phyloP scores from a whole-genome alignment of 768 basidiomycete genomes.

The Macrolepiota fuliginosa region DNA sequence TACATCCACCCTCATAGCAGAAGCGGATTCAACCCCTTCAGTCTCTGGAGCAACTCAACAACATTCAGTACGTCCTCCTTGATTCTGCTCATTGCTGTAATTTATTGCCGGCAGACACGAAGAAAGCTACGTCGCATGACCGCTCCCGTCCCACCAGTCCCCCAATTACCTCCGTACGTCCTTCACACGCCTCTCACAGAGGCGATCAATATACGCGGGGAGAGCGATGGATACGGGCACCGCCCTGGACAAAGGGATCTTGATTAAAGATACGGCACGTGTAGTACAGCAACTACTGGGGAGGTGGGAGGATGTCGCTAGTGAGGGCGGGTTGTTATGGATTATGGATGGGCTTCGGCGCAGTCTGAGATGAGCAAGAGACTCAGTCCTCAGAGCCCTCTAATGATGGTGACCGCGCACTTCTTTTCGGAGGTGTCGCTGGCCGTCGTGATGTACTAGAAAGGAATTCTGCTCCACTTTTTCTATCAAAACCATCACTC shows the following conservation, averaged over 20 bases:
- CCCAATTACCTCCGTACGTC: neutral
- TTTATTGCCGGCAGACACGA: neutral
- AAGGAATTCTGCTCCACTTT: neutral
- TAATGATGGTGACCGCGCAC: neutral
- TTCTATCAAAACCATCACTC: neutral
- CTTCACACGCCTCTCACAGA: conserved; percentile 1
- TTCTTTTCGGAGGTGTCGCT: neutral
- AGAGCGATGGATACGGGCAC: too few species aligned
- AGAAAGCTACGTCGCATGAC: neutral
- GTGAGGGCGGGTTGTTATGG: neutral
- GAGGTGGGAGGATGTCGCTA: neutral
- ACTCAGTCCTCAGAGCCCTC: neutral
- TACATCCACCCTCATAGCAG: conserved; percentile 9
- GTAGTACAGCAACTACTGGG: too few species aligned
- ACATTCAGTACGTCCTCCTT: too few species aligned
- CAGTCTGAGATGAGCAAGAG: neutral
- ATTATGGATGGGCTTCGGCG: neutral
- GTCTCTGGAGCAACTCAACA: neutral
- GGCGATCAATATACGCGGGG: neutral
- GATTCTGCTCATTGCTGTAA: neutral
- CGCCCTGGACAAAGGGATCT: neutral
- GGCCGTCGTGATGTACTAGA: neutral
- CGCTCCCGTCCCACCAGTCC: neutral
- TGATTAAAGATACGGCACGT: neutral
- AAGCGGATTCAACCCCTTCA: neutral